Conservation (phyloP, 2,329 filamentous ascomycete species). For the Cladosporium sphaerospermum region DNA sequence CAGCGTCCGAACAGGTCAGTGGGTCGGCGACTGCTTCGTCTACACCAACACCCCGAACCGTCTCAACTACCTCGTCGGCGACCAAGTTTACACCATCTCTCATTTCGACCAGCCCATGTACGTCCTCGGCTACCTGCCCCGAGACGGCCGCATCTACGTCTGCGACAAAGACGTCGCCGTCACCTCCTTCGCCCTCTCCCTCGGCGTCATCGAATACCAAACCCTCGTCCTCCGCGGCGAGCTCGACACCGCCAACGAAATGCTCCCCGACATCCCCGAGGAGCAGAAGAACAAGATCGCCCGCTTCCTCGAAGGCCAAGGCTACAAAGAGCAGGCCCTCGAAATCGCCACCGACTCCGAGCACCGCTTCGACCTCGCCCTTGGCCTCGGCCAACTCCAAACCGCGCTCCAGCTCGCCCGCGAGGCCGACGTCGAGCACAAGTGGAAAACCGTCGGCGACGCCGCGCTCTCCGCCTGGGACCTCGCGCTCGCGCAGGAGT, state of each 20-base stretch:
- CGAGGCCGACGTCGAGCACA: slow-evolving; percentile 82
- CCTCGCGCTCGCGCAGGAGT: slow-evolving; percentile 80
- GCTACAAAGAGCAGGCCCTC: slow-evolving; percentile 90
- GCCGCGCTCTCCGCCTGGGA: slow-evolving; percentile 84
- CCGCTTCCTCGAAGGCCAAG: slow-evolving; percentile 92
- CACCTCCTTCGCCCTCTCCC: slow-evolving; percentile 82
- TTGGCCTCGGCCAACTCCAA: slow-evolving; percentile 74
- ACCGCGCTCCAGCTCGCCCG: slow-evolving; percentile 80
- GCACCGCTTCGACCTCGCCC: slow-evolving; percentile 90
- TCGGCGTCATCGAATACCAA: slow-evolving; percentile 93
- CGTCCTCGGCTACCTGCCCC: slow-evolving; percentile 86
- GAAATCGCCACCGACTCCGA: slow-evolving; percentile 92
- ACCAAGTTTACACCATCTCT: slow-evolving; percentile 95
- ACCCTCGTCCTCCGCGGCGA: slow-evolving; percentile 90
- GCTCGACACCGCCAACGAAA: slow-evolving; percentile 81
- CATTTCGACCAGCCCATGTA: slow-evolving; percentile 97
- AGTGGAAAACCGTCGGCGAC: slow-evolving; percentile 97
- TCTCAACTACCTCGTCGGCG: slow-evolving; percentile 93
- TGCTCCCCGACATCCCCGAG: slow-evolving; percentile 76
- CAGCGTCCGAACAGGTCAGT: slow-evolving; percentile 87
- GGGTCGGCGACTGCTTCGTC: slow-evolving; percentile 98
- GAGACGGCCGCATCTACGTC: slow-evolving; percentile 91
- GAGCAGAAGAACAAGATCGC: slow-evolving; percentile 98
- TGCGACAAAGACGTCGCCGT: slow-evolving; percentile 93
- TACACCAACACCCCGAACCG: slow-evolving; percentile 91